Evolutionary conservation across 202 grass and related monocot genomes (phyloP).

Genomic region (Setaria italica): DNA sequence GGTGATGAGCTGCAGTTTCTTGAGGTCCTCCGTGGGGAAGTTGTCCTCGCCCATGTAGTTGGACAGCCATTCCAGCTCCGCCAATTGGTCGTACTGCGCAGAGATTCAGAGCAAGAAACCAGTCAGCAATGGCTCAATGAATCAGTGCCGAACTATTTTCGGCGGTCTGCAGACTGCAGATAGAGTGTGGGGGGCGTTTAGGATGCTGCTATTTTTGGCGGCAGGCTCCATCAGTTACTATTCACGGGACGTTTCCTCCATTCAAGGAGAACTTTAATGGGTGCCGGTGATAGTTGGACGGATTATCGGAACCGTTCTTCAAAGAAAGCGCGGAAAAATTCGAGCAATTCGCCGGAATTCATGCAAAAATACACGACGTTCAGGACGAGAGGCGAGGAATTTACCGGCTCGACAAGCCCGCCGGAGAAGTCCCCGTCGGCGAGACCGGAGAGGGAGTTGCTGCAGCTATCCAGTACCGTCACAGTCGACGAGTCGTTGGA

Average conservation of each 20-base stretch:
- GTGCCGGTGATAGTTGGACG: constrained; percentile 2
- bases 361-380: background rate
- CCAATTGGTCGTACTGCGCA: constrained; percentile 80
- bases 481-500: constrained; percentile 81
- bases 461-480: constrained; percentile 72
- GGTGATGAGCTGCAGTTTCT: constrained; percentile 79
- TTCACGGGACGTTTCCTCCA: constrained; percentile 25
- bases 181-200: constrained; percentile 8
- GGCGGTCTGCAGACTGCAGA: background rate
- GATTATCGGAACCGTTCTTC: background rate
- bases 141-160: background rate
- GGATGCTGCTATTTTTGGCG: constrained; percentile 52
- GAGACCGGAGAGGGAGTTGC: constrained; percentile 74
- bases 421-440: constrained; percentile 68
- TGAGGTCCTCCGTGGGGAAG: constrained; percentile 86
- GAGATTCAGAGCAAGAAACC: constrained; percentile 26
- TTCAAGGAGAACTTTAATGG: constrained; percentile 35
- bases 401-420: constrained; percentile 86
- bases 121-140: constrained; percentile 26
- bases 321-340: background rate
- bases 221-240: constrained; percentile 41
- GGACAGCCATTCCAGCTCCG: constrained; percentile 92
- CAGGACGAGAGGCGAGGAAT: background rate
- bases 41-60: constrained; percentile 79
- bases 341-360: constrained; percentile 13